Base-by-base conservation (phyloP, 73 alveolate genomes). In the Tetrahymena thermophila region DNA sequence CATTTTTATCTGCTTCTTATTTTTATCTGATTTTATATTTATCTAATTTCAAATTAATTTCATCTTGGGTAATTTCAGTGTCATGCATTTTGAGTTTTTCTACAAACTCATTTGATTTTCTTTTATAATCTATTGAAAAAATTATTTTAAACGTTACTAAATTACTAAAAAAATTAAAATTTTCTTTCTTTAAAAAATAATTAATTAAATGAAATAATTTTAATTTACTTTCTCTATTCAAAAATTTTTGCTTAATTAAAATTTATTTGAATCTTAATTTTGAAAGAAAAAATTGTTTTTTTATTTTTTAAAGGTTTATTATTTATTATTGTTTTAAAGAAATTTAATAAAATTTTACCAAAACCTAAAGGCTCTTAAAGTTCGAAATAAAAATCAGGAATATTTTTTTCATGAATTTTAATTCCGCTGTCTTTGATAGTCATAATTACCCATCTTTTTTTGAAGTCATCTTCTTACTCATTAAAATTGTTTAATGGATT, bases 401-500 rank as follows among this genome's bases (percentile, higher is more conserved):
- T 94, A 17, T 96, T 28, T 35, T 94, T 94, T 21, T 94, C 97
- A 83, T 96, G 99, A 57, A 97, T 95, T 94, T 97, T 97, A 85
- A 85, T 25, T n/a, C 98, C 97, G 35, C 94, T 96, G 34, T 95
- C 94, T 14, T 95, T 94, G 84, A 31, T 57, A 17, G 99, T 94
- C 57, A 94, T 94, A 1, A 58, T 50, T 4, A 97, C 97, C 99
- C 99, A 99, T 71, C 98, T 96, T 43, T 98, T 97, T 93, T 97
- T 98, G 97, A 99, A 98, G 43, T 96, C 97, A 25, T 94, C 95
- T 93, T 97, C 96, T 95, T 98, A 98, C 40, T 94, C 95, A 93
- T 98, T 97, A 93, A 98, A 99, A 93, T 94, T 97, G 43, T 96
- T 97, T 44, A 99, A 94, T 34, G 99, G 98, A 96, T 98, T 99